Percentiles rank a stretch among this genome's conserved stretches.
Conservation (phyloP, 257 asterid genomes). For the Henckelia pumila region DNA sequence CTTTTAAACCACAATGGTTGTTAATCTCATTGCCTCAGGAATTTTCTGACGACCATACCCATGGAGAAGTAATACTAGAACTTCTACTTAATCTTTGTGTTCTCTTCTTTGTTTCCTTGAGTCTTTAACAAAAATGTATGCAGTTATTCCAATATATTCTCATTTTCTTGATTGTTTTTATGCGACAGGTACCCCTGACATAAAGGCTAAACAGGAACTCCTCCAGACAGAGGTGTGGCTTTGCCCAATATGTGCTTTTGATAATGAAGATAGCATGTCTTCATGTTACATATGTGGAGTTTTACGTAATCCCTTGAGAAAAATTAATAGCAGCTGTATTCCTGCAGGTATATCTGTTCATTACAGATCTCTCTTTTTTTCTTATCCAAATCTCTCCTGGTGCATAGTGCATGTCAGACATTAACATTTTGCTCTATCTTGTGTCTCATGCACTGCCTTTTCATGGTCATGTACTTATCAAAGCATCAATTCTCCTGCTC, state of each 20-base stretch:
- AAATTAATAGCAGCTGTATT: constrained; percentile 36
- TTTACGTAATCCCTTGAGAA: constrained; percentile 82
- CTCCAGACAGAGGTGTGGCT: constrained; percentile 59
- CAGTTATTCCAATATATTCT: constrained; percentile 18
- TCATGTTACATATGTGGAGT: constrained; percentile 97
- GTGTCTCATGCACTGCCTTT: background rate
- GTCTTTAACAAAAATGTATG: background rate
- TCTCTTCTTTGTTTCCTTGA: background rate
- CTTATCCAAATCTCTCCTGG: constrained; percentile 3
- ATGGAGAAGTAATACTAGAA: too few relatives aligned
- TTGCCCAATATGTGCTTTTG: constrained; percentile 92
- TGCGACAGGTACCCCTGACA: constrained; percentile 39
- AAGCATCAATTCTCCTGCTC: constrained; percentile 1
- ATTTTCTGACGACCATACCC: too few relatives aligned
- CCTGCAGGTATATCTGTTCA: constrained; percentile 45
- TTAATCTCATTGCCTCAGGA: too few relatives aligned
- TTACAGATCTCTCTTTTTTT: constrained; percentile 7
- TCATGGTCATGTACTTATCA: background rate
- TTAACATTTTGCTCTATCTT: constrained; percentile 12
- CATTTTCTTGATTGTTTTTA: constrained; percentile 28
- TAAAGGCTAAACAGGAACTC: constrained; percentile 39
- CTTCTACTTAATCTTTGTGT: background rate
- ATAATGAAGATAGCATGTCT: constrained; percentile 70
- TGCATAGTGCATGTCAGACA: constrained; percentile 13
- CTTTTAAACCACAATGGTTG: too few relatives aligned